Evolutionary conservation across 2,329 filamentous ascomycete species (phyloP).

Genomic region (Neoascochyta sp.): DNA sequence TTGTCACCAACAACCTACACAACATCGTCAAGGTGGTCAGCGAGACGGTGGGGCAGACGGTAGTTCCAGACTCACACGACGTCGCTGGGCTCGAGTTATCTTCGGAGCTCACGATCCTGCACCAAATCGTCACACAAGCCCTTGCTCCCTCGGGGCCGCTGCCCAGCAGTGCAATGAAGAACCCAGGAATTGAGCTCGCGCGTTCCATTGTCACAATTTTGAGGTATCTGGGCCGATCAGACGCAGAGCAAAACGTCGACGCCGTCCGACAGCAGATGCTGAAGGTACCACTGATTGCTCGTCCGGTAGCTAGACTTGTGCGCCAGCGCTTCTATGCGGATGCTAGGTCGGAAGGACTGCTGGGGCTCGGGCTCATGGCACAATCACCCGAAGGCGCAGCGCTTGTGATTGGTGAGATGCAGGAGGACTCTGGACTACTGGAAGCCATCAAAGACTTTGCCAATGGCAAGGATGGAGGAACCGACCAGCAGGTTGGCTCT

Average conservation of each 20-base stretch:
- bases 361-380: constrained; percentile 35
- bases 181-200: constrained; percentile 33
- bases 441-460: constrained; percentile 34
- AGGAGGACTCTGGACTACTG: constrained; percentile 27
- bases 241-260: constrained; percentile 21
- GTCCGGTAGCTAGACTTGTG: constrained; percentile 31
- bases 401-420: constrained; percentile 26
- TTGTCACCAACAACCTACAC: constrained; percentile 29
- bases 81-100: constrained; percentile 13
- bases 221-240: constrained; percentile 15
- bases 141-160: constrained; percentile 28
- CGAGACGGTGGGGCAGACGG: constrained; percentile 14
- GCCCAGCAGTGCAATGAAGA: constrained; percentile 39
- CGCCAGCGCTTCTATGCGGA: constrained; percentile 37
- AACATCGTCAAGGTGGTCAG: constrained; percentile 31
- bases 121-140: constrained; percentile 29
- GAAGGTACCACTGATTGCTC: constrained; percentile 26
- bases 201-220: constrained; percentile 17
- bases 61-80: constrained; percentile 9
- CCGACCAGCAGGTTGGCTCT: constrained; percentile 15
- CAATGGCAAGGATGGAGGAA: constrained; percentile 22
- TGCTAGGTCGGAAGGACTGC: constrained; percentile 34
- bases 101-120: constrained; percentile 21
- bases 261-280: constrained; percentile 24
- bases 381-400: constrained; percentile 28